phyloP scores from a whole-genome alignment of 345 rosid genomes.

The Conringia planisiliqua region DNA sequence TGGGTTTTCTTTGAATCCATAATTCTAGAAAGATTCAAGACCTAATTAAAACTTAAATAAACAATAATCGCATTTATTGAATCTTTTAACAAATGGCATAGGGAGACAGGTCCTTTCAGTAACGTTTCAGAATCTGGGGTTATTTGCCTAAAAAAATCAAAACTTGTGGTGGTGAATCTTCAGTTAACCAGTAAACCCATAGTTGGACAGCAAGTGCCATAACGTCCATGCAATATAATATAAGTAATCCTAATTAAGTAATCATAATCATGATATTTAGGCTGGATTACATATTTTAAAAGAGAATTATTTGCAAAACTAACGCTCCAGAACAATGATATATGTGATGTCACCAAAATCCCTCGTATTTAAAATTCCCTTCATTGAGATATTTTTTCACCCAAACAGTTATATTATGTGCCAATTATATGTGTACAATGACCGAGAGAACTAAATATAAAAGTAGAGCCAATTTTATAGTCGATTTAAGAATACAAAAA shows the following conservation, averaged over 20 bases:
- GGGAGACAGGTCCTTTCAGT: constrained; percentile 4
- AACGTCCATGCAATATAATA: constrained; percentile 3
- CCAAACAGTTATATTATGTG: neutral
- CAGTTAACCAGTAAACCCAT: neutral
- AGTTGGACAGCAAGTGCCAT: neutral
- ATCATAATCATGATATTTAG: neutral
- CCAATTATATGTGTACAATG: neutral
- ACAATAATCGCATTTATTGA: neutral
- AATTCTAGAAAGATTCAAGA: constrained; percentile 16
- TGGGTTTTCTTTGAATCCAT: neutral
- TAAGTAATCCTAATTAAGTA: neutral
- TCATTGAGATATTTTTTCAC: neutral
- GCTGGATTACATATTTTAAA: neutral
- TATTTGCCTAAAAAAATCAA: neutral
- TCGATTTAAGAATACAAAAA: neutral
- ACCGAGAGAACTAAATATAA: neutral
- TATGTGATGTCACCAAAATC: neutral
- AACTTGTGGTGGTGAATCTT: constrained; percentile 28
- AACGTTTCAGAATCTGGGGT: constrained; percentile 19
- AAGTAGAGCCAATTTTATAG: neutral
- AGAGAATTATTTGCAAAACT: neutral
- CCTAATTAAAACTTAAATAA: neutral
- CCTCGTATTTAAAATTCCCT: neutral
- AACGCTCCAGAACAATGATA: neutral
- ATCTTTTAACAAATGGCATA: constrained; percentile 15